phyloP scores from a whole-genome alignment of 257 asterid species.

The Jacaranda mimosifolia region DNA sequence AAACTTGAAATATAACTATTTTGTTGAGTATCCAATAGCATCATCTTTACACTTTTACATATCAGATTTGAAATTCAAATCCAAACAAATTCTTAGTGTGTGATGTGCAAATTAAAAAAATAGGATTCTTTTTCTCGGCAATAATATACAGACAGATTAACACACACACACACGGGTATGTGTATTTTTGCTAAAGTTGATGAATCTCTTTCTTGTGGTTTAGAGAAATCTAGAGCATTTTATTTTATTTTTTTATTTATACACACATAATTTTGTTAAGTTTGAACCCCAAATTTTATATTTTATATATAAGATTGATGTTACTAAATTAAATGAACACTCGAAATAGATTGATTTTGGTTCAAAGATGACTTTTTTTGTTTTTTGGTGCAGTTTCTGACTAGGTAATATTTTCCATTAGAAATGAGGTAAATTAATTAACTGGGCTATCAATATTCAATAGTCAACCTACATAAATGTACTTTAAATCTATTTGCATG shows the following conservation, averaged over 20 bases:
- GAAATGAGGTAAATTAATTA: not conserved
- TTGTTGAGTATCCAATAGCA: no score
- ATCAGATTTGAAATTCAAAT: no score
- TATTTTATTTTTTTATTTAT: no score
- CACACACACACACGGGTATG: slow-evolving; percentile 5
- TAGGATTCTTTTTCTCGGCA: not conserved
- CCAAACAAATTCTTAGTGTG: no score
- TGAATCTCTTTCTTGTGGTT: not conserved
- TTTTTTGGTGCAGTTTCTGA: not conserved
- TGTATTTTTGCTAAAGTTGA: not conserved
- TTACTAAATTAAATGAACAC: no score
- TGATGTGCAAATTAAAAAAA: no score
- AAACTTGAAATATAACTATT: not conserved
- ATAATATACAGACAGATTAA: not conserved
- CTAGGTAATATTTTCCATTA: not conserved
- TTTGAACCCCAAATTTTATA: no score
- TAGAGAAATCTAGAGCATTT: not conserved
- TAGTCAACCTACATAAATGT: not conserved
- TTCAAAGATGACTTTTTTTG: not conserved
- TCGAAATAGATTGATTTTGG: not conserved
- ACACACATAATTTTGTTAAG: no score
- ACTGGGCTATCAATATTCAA: not conserved
- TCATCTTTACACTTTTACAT: no score
- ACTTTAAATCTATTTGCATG: not conserved
- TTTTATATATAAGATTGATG: no score